Base-by-base conservation (phyloP, 768 basidiomycete genomes). In the Mycena polygramma region DNA sequence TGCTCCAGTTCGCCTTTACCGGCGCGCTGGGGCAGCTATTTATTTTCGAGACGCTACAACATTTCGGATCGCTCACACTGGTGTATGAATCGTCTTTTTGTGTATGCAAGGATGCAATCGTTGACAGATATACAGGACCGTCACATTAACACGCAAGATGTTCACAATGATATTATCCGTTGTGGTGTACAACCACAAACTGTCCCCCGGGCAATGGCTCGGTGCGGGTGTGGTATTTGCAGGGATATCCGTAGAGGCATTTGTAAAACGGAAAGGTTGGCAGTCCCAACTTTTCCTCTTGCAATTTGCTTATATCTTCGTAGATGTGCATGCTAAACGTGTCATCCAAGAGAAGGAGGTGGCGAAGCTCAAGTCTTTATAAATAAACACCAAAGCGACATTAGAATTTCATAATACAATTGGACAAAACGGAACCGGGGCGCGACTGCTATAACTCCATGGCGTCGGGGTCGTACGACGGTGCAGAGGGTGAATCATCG, bases 91-190 rank as follows among this genome's bases (percentile, higher is more conserved):
- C 51, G 54, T 4, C 51, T 49, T 54, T 36, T 54, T 14, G 30
- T 70, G 67, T 20, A 9, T 14, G 39, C 63, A 35, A 26, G 26
- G 52, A 67, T 8, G 58, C 46, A 73, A 57, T 68, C 70, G 64
- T 39, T 72, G 71, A 68, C 55, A 39, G 2, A 6, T 69, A 49
- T 63, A 14, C 79, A 95, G 94, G 53, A 99, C 95, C 45, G 93
- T 99, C 75, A 99, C 98, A 5, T 87, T 99, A 64, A 99, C 98
- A 17, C 88, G 98, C 65, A 99, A 99, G 82, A 84, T 99, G 79
- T 96, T 98, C 81, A 99, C 98, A 11, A 99, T 99, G 97, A 85
- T 99, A 19, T 86, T 99, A 49, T 97, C 95, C 20, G 97, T 99
- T 9, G 79, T 97, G 35, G 87, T 99, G 0, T 99, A 98, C 78